Evolutionary conservation across 345 rosid genomes (phyloP).

Genomic region (Rhodamnia argentea): DNA sequence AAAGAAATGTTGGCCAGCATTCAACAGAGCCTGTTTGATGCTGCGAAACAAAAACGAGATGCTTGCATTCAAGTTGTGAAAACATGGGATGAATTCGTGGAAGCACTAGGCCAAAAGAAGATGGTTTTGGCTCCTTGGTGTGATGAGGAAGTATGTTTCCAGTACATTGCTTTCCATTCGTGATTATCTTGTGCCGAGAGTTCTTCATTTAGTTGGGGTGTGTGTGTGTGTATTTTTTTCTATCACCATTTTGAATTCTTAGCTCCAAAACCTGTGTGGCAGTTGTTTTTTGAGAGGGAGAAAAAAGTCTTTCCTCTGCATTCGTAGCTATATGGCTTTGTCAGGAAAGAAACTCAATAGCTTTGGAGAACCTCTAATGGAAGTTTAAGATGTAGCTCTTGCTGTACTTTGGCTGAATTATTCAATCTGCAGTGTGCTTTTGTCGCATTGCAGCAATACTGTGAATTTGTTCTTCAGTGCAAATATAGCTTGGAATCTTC

Average conservation of each 20-base stretch:
- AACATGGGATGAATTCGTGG: constrained; percentile 83
- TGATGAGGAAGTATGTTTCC: constrained; percentile 64
- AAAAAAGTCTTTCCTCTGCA: background rate
- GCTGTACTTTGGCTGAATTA: background rate
- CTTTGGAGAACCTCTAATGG: background rate
- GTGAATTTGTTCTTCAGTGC: background rate
- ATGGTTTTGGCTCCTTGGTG: constrained; percentile 98
- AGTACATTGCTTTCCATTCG: background rate
- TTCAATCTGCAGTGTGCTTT: background rate
- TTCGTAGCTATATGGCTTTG: background rate
- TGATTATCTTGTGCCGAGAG: background rate
- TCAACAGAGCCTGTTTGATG: constrained; percentile 58
- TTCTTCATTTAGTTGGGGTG: background rate
- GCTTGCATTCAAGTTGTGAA: constrained; percentile 53
- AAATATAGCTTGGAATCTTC: background rate
- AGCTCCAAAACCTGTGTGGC: background rate
- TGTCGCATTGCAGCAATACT: background rate
- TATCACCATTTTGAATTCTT: background rate
- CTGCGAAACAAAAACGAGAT: constrained; percentile 65
- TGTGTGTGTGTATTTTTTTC: background rate
- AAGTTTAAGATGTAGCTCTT: background rate
- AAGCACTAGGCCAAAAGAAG: constrained; percentile 68
- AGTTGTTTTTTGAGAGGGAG: background rate
- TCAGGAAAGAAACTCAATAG: background rate
- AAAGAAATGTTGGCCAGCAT: constrained; percentile 44